Evolutionary conservation across 192 early-diverging fungal species (phyloP).

Genomic region (Coemansia sp.): DNA sequence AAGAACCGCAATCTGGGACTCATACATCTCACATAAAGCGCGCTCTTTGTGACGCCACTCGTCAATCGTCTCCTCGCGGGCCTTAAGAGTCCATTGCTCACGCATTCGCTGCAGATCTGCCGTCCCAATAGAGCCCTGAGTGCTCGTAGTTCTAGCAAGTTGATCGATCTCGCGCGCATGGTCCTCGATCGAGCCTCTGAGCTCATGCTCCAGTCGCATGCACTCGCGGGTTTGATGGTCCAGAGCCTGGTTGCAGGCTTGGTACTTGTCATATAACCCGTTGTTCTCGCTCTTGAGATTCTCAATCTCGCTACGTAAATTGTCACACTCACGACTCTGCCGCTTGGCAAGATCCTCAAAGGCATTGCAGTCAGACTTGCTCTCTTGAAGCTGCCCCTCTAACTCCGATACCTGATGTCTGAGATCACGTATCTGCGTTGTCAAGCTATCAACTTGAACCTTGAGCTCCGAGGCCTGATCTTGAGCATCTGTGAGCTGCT

Average conservation of each 20-base stretch:
- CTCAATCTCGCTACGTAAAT: background rate
- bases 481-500: too few relatives aligned
- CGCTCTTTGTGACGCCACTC: constrained; percentile 13
- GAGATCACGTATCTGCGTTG: too few relatives aligned
- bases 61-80: constrained; percentile 8
- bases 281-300: constrained; percentile 16
- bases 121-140: constrained; percentile 5
- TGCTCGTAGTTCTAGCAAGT: too few relatives aligned
- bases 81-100: constrained; percentile 6
- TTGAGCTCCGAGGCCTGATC: too few relatives aligned
- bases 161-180: too few relatives aligned
- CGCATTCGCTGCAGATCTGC: constrained; percentile 6
- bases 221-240: constrained; percentile 20
- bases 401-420: too few relatives aligned
- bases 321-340: too few relatives aligned
- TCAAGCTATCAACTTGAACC: too few relatives aligned
- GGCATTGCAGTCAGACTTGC: background rate
- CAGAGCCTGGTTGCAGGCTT: constrained; percentile 14
- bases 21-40: constrained; percentile 20
- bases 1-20: constrained; percentile 27
- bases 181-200: too few relatives aligned
- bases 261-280: constrained; percentile 31
- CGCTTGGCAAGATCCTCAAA: too few relatives aligned
- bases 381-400: too few relatives aligned
- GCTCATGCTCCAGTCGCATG: constrained; percentile 5